Evolutionary conservation across 305 asterid genomes (phyloP).

Genomic region (Galium porrigens): DNA sequence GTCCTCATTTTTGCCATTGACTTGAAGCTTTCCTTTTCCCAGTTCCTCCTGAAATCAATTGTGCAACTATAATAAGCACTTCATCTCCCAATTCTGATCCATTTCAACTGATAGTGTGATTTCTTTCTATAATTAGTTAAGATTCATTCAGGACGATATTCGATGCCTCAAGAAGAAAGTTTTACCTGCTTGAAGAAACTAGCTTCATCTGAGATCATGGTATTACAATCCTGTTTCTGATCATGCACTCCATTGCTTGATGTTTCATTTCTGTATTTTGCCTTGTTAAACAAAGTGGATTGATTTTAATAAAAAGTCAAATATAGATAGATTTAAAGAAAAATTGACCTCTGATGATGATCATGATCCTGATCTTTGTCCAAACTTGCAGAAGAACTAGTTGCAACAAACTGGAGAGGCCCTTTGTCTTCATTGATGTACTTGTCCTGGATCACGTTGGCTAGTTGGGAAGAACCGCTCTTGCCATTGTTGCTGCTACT

Average conservation of each 20-base stretch:
- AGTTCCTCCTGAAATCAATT: constrained; percentile 30
- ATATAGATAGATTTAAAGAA: background rate
- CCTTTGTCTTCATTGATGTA: constrained; percentile 16
- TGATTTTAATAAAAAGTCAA: background rate
- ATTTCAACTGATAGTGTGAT: background rate
- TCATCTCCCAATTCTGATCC: background rate
- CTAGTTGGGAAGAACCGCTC: background rate
- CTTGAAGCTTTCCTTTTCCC: constrained; percentile 17
- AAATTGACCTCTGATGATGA: constrained; percentile 23
- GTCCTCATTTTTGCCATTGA: constrained; percentile 14
- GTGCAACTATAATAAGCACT: constrained; percentile 7
- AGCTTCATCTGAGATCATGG: constrained; percentile 12
- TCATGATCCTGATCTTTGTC: background rate
- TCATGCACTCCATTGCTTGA: constrained; percentile 15
- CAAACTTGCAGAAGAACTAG: constrained; percentile 6
- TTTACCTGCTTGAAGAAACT: constrained; percentile 28
- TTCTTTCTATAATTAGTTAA: background rate
- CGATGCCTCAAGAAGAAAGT: constrained; percentile 8
- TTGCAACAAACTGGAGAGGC: constrained; percentile 6
- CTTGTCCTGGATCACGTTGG: constrained; percentile 10
- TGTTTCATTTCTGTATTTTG: constrained; percentile 25
- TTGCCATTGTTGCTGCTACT: constrained; percentile 13
- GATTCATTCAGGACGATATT: background rate
- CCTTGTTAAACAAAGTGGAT: background rate
- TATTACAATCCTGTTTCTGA: constrained; percentile 5